phyloP scores from a whole-genome alignment of 2,329 filamentous ascomycete species.

The Colletotrichum sp. region DNA sequence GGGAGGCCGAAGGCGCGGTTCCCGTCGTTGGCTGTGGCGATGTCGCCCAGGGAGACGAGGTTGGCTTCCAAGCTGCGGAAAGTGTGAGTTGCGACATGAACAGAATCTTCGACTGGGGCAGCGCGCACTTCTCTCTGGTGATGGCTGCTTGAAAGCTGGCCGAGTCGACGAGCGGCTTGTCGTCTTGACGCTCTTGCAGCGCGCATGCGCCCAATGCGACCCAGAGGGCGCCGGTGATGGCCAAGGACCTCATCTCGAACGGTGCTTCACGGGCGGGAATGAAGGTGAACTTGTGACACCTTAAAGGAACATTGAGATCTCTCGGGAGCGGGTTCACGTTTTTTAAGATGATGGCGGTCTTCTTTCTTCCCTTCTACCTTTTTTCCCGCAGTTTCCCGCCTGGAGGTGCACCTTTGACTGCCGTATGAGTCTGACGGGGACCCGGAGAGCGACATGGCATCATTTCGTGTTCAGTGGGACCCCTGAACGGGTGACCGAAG shows the following conservation, averaged over 20 bases:
- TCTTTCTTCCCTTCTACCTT: too few relatives aligned
- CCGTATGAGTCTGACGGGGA: too few relatives aligned
- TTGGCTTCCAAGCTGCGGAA: conserved; percentile 30
- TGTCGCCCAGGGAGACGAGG: conserved; percentile 30
- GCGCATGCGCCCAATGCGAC: background rate
- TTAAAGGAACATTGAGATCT: background rate
- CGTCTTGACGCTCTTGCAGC: background rate
- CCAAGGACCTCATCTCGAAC: background rate
- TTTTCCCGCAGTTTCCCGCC: too few relatives aligned
- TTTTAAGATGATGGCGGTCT: background rate
- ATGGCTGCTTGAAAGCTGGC: background rate
- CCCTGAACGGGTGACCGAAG: background rate
- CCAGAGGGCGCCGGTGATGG: background rate
- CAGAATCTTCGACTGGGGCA: background rate
- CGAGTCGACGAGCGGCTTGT: background rate
- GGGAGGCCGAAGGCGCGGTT: conserved; percentile 35
- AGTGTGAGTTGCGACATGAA: background rate
- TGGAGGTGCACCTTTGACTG: too few relatives aligned
- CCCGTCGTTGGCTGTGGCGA: conserved; percentile 34
- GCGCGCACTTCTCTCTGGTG: background rate
- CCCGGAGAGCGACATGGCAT: background rate
- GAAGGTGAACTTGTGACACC: background rate
- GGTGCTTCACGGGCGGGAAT: background rate
- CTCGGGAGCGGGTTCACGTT: too few relatives aligned
- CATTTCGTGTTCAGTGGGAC: background rate